phyloP scores from a whole-genome alignment of 2,329 filamentous ascomycete genomes.

The Alternaria panax region DNA sequence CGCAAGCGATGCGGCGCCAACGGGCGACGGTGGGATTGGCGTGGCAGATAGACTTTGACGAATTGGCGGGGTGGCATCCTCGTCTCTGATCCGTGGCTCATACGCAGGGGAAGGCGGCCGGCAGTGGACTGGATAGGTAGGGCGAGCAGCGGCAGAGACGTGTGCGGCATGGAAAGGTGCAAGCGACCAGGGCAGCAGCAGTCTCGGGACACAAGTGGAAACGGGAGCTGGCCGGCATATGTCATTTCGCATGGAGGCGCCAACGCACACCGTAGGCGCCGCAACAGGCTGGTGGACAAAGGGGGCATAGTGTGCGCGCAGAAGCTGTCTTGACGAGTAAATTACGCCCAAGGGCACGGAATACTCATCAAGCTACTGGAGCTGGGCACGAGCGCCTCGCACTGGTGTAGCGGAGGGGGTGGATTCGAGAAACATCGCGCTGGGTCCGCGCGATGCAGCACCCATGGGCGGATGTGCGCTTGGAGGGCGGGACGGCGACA shows the following conservation, averaged over 20 bases:
- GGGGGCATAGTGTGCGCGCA: constrained; percentile 26
- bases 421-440: constrained; percentile 44
- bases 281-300: constrained; percentile 26
- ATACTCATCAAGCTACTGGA: constrained; percentile 32
- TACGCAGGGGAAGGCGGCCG: constrained; percentile 39
- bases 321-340: constrained; percentile 21
- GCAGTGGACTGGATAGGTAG: constrained; percentile 27
- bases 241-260: constrained; percentile 41
- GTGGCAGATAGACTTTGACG: constrained; percentile 24
- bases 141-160: constrained; percentile 26
- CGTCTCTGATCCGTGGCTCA: constrained; percentile 32
- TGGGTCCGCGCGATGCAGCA: constrained; percentile 33
- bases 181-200: constrained; percentile 24
- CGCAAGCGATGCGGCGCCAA: constrained; percentile 43
- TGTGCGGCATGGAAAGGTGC: constrained; percentile 30
- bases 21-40: constrained; percentile 46
- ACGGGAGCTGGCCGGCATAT: constrained; percentile 32
- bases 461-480: constrained; percentile 27
- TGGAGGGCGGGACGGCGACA: constrained; percentile 34
- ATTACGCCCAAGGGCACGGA: constrained; percentile 35
- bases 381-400: constrained; percentile 29
- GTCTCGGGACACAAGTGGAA: constrained; percentile 27
- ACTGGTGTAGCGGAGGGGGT: constrained; percentile 27
- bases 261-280: constrained; percentile 39
- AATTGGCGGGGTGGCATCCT: constrained; percentile 35